A percentile compares a stretch with the other conserved stretches of the same genome.
Conservation (phyloP, 1,139 yeast species). For the Suhomyces chickasaworum region DNA sequence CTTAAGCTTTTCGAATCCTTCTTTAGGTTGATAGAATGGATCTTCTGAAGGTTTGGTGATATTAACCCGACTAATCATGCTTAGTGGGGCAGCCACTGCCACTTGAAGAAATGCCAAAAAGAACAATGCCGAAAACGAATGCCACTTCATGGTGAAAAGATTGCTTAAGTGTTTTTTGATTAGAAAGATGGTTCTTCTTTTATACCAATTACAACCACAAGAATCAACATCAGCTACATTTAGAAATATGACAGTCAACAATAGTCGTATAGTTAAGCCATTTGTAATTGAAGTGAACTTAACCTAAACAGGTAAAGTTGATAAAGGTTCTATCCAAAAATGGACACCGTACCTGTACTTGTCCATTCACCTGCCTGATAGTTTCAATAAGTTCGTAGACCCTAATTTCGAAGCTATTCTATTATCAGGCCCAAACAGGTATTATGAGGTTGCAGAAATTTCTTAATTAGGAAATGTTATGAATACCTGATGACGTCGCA, state of each 20-base stretch:
- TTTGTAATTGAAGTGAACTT: background rate
- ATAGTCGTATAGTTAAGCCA: background rate
- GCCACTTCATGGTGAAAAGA: slow-evolving; percentile 1
- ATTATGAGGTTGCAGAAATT: background rate
- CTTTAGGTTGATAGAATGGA: slow-evolving; percentile 31
- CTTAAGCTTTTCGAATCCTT: slow-evolving; percentile 25
- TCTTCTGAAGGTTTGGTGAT: slow-evolving; percentile 20
- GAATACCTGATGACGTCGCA: background rate
- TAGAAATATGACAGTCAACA: background rate
- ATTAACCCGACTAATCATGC: background rate
- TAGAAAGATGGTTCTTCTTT: no score
- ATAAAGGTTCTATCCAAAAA: background rate
- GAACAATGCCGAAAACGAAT: slow-evolving; percentile 1
- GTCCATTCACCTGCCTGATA: background rate
- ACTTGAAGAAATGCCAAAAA: background rate
- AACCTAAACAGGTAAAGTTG: background rate
- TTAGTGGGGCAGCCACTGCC: slow-evolving; percentile 2
- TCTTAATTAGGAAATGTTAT: background rate
- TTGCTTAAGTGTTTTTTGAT: background rate
- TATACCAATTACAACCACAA: no score
- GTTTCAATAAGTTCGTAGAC: background rate
- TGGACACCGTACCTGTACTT: background rate
- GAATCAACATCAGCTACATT: no score
- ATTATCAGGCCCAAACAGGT: background rate
- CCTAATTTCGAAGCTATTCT: background rate